phyloP scores from a whole-genome alignment of 495 filamentous ascomycete species.

The Cryomyces antarcticus region DNA sequence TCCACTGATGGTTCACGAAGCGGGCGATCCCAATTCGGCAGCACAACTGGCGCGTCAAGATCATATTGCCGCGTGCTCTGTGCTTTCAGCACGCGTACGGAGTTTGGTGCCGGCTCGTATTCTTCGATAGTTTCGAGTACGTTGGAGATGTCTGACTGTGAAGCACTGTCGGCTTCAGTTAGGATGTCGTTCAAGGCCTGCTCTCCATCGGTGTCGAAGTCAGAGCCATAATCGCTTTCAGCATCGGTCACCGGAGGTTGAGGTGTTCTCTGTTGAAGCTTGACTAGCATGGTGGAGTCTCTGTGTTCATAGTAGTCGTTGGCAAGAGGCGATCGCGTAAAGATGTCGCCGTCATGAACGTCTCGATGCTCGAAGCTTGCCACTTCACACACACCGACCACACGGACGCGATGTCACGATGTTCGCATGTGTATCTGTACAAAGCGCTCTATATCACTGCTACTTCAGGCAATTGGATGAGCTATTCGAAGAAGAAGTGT shows the following conservation, averaged over 20 bases:
- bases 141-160: background rate
- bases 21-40: background rate
- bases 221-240: constrained; percentile 21
- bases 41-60: background rate
- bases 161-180: constrained; percentile 4
- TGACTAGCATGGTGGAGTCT: too few species aligned
- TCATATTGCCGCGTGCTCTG: background rate
- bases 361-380: too few species aligned
- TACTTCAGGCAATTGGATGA: too few species aligned
- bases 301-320: too few species aligned
- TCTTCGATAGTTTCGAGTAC: constrained; percentile 11
- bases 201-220: constrained; percentile 16
- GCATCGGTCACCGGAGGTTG: background rate
- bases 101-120: background rate
- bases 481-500: too few species aligned
- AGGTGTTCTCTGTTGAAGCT: background rate
- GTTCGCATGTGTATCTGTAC: too few species aligned
- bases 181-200: constrained; percentile 9
- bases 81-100: constrained; percentile 1
- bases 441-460: too few species aligned
- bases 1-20: constrained; percentile 7
- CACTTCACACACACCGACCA: too few species aligned
- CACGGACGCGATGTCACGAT: too few species aligned
- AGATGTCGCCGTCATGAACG: too few species aligned
- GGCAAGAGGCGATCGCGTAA: too few species aligned